Conservation (phyloP, 306 rosid species). For the Cucurbita ficifolia region DNA sequence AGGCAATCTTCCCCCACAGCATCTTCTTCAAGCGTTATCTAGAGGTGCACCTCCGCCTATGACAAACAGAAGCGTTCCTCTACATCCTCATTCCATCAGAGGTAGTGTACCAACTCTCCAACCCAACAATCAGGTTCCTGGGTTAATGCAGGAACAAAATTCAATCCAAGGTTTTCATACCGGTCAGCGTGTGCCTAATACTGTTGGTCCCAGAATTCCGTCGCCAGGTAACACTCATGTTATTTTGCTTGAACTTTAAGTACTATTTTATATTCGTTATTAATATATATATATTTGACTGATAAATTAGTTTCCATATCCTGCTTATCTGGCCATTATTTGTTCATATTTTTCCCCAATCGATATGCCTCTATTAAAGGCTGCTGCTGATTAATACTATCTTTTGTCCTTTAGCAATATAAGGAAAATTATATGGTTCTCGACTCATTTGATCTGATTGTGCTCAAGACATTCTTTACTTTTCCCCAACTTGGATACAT, state of each 20-base stretch:
- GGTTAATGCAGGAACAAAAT: conserved; percentile 48
- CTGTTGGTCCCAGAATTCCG: conserved; percentile 52
- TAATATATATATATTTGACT: neutral
- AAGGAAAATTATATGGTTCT: neutral
- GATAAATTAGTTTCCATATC: neutral
- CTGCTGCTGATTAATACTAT: neutral
- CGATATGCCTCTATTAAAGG: neutral
- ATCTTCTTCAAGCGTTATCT: conserved; percentile 52
- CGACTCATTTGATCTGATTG: neutral
- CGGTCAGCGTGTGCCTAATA: conserved; percentile 44
- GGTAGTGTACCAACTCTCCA: conserved; percentile 22
- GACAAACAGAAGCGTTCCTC: conserved; percentile 15
- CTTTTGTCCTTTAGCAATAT: neutral
- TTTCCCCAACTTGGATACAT: neutral
- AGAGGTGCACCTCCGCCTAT: conserved; percentile 43
- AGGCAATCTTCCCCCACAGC: conserved; percentile 55
- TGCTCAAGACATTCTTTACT: neutral
- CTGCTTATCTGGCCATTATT: neutral
- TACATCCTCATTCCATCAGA: conserved; percentile 34
- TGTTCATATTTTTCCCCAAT: neutral
- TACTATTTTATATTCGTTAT: neutral
- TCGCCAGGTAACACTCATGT: conserved; percentile 37
- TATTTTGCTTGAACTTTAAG: neutral
- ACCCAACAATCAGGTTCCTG: conserved; percentile 33
- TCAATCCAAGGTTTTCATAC: conserved; percentile 54